A percentile compares a stretch with the other conserved stretches of the same genome.
These are phyloP conservation scores for Penicillium sp. DNA, from an alignment of 2,329 filamentous ascomycete genomes.

Conservation along the genomic window DNA sequence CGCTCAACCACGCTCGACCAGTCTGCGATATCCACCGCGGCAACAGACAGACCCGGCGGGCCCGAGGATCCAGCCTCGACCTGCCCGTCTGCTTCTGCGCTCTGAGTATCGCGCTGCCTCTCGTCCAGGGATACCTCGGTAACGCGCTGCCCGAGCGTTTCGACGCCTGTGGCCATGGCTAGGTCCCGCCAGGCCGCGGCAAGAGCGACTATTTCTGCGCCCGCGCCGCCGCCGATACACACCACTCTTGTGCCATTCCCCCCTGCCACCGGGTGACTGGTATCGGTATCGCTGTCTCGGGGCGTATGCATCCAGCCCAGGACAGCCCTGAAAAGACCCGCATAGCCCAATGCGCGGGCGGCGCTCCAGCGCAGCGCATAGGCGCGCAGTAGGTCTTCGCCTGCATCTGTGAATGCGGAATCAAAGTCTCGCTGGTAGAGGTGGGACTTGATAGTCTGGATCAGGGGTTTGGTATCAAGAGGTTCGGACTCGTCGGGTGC, in stretches of 20 bases:
- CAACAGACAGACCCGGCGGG: conserved; percentile 45
- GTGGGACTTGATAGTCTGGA: conserved; percentile 82
- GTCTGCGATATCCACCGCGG: conserved; percentile 76
- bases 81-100: not conserved
- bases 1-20: conserved; percentile 65
- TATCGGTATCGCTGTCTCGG: too few relatives aligned
- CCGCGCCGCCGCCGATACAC: conserved; percentile 64
- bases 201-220: conserved; percentile 65
- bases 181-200: conserved; percentile 52
- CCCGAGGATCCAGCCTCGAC: not conserved
- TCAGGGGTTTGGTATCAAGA: conserved; percentile 48
- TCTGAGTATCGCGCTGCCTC: not conserved
- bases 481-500: conserved; percentile 1
- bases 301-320: conserved; percentile 28
- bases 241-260: too few relatives aligned
- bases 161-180: conserved; percentile 10
- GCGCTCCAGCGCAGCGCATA: conserved; percentile 93
- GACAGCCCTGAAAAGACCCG: conserved; percentile 52
- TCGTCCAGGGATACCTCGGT: conserved; percentile 18
- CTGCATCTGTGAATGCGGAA: conserved; percentile 65
- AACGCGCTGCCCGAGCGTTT: conserved; percentile 14
- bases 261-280: too few relatives aligned
- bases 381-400: conserved; percentile 67
- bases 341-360: conserved; percentile 76
- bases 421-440: conserved; percentile 83